Evolutionary conservation across 768 basidiomycete species (phyloP).

Genomic region (Paxillus ammoniavirescens): DNA sequence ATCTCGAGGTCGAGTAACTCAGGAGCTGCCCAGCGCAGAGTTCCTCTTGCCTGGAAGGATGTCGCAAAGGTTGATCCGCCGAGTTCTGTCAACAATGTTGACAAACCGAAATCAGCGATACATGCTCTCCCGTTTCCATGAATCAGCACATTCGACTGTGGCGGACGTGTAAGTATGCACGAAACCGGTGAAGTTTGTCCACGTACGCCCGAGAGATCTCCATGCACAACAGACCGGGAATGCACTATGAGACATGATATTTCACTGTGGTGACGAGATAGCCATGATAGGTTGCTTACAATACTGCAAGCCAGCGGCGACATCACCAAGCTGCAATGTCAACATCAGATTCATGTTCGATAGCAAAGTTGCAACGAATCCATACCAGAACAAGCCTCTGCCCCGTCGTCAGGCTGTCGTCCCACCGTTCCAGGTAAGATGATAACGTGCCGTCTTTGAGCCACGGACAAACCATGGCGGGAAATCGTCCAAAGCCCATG

Average conservation of each 20-base stretch:
- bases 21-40: constrained; percentile 51
- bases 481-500: constrained; percentile 26
- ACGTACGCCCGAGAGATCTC: constrained; percentile 29
- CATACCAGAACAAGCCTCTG: constrained; percentile 18
- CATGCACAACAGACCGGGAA: constrained; percentile 21
- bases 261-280: neutral
- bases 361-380: neutral
- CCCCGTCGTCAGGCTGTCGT: constrained; percentile 10
- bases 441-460: constrained; percentile 26
- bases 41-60: constrained; percentile 30
- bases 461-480: constrained; percentile 36
- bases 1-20: constrained; percentile 29
- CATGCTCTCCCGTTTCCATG: constrained; percentile 40
- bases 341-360: neutral
- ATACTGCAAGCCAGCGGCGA: constrained; percentile 26
- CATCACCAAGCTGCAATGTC: constrained; percentile 18
- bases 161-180: neutral
- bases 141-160: constrained; percentile 45
- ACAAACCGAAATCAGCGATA: constrained; percentile 48
- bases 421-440: constrained; percentile 17
- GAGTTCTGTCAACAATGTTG: constrained; percentile 36
- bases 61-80: constrained; percentile 34
- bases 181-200: neutral
- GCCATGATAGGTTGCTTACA: constrained; percentile 4
- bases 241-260: constrained; percentile 14